These are phyloP conservation scores for Hymenotorrendiella dingleyae DNA, from an alignment of 2,329 filamentous ascomycete species.

Conservation along the genomic window DNA sequence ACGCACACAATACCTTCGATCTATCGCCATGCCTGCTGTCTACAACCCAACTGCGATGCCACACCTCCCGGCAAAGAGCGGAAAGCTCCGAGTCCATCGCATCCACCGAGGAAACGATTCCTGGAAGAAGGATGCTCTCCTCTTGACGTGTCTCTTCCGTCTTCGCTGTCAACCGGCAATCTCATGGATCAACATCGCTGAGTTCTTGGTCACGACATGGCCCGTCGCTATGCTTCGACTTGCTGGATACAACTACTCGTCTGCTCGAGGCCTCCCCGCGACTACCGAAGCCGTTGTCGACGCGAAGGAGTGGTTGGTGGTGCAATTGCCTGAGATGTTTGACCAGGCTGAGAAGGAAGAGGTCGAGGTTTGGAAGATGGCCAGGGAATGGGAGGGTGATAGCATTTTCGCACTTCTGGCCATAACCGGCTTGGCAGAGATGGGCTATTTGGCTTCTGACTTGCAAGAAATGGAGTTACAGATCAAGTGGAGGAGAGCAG, in stretches of 20 bases:
- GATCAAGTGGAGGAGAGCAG: constrained; percentile 46
- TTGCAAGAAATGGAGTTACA: constrained; percentile 51
- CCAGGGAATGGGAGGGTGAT: constrained; percentile 33
- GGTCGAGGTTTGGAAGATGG: constrained; percentile 6
- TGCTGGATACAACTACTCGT: not conserved
- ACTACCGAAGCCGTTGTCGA: not conserved
- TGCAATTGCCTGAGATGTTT: constrained; percentile 5
- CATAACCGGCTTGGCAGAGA: constrained; percentile 44
- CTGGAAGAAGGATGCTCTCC: constrained; percentile 14
- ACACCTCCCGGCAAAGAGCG: not conserved
- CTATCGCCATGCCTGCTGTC: no score
- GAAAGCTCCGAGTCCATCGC: not conserved
- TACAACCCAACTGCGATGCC: no score
- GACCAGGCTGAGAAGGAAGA: constrained; percentile 3
- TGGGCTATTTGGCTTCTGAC: constrained; percentile 44
- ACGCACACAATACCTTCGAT: no score
- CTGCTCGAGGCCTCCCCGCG: not conserved
- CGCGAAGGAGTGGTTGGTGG: constrained; percentile 8
- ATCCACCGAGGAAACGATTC: not conserved
- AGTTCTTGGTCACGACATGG: constrained; percentile 3
- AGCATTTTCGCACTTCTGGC: constrained; percentile 49
- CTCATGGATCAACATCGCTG: constrained; percentile 13
- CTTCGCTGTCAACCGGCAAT: constrained; percentile 15
- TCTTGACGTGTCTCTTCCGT: constrained; percentile 17
- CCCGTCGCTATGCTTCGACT: constrained; percentile 4